Conservation (phyloP, 208 protist species). For the Balamuthia mandrillaris region DNA sequence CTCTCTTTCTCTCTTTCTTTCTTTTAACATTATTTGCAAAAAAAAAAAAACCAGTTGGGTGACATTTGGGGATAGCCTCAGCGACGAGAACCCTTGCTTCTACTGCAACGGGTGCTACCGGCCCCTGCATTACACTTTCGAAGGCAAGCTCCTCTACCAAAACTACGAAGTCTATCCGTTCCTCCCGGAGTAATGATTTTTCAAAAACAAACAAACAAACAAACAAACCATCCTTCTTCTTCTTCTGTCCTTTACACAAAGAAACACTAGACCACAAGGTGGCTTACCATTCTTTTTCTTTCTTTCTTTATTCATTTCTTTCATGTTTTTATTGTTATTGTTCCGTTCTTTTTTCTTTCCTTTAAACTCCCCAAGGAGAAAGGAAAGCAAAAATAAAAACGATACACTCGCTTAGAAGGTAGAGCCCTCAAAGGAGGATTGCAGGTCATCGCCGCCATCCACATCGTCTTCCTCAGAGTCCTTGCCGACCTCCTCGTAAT, state of each 20-base stretch:
- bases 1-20: not conserved
- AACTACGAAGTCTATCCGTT: not conserved
- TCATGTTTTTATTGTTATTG: too few relatives aligned
- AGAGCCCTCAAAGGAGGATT: not conserved
- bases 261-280: too few relatives aligned
- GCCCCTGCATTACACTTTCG: constrained; percentile 5
- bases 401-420: not conserved
- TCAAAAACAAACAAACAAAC: too few relatives aligned
- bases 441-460: constrained; percentile 64
- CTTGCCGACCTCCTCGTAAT: constrained; percentile 89
- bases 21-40: not conserved
- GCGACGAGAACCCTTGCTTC: constrained; percentile 11
- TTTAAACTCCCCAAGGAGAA: too few relatives aligned
- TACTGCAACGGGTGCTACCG: constrained; percentile 3
- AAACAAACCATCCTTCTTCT: too few relatives aligned
- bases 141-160: not conserved
- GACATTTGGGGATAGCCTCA: not conserved
- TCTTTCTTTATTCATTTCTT: too few relatives aligned
- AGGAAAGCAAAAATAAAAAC: too few relatives aligned
- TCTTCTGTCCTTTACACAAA: too few relatives aligned
- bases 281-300: too few relatives aligned
- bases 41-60: not conserved
- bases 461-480: constrained; percentile 79
- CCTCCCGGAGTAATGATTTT: not conserved
- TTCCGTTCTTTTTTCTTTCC: too few relatives aligned